Evolutionary conservation across 805 yeast genomes (phyloP).

Genomic region (Candida michaelii): DNA sequence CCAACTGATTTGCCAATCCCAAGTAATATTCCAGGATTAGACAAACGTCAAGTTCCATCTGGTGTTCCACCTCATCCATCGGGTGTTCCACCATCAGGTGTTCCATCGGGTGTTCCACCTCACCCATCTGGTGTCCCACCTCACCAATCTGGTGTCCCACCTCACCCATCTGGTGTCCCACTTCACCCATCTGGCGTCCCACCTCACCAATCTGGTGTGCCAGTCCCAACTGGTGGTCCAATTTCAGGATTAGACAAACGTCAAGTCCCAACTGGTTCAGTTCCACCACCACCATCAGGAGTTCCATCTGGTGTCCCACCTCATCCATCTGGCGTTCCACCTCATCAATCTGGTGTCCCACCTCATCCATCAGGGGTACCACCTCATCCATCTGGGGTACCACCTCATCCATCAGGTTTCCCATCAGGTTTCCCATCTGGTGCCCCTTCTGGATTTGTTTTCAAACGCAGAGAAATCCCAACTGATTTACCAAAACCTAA

Average conservation of each 20-base stretch:
- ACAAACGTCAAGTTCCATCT: background rate
- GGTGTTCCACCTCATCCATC: background rate
- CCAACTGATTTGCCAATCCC: background rate
- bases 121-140: conserved; percentile 1
- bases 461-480: background rate
- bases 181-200: background rate
- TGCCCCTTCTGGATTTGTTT: background rate
- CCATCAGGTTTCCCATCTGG: background rate
- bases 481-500: background rate
- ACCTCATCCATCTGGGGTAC: background rate
- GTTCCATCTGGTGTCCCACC: too few relatives aligned
- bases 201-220: background rate
- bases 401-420: background rate
- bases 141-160: background rate
- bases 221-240: background rate
- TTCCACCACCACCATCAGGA: background rate
- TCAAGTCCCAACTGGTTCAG: background rate
- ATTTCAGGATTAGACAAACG: too few relatives aligned
- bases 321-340: background rate
- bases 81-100: background rate
- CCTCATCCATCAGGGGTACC: too few relatives aligned
- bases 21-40: background rate
- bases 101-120: background rate
- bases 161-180: too few relatives aligned
- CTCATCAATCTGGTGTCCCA: background rate